Base-by-base conservation (phyloP, 2,329 filamentous ascomycete genomes). In the Tympanopsis confertula region DNA sequence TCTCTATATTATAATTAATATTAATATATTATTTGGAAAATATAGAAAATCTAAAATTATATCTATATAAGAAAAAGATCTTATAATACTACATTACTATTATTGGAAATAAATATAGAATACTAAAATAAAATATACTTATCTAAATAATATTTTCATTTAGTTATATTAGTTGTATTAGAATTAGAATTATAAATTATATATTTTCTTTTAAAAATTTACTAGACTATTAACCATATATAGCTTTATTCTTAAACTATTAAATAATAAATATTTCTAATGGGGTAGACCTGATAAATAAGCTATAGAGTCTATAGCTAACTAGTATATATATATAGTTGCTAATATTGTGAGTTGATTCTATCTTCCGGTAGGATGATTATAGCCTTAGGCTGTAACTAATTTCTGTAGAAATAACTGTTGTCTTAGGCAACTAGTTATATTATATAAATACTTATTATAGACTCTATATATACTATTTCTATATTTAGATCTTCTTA, bases 11-110 rank as follows among this genome's bases (percentile, higher is more conserved):
- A n/a, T n/a, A n/a, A n/a, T n/a, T n/a, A n/a, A n/a, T n/a, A n/a
- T 35, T 38, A 35, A 35, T 38, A 38, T 18, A 35, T 32, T 33
- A 4, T 33, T 13, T 5, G 19, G 32, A 33, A 38, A 35, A 35
- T 14, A 38, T 36, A 7, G 19, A 13, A 35, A 32, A 12, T 12
- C 4, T 7, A 14, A 33, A 38, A 12, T 38, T 5, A 13, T 13
- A 5, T n/a, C n/a, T n/a, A n/a, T n/a, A n/a, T n/a, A n/a, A n/a
- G n/a, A n/a, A n/a, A n/a, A n/a, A n/a, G n/a, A 22, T 37, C 17
- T 20, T 13, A 20, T 18, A 33, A 33, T 38, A 12, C 17, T 33
- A 32, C 15, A 18, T 33, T 35, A 13, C n/a, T 12, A 14, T 28
- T 28, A 28, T 28, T n/a, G n/a, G n/a, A n/a, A n/a, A n/a, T n/a